Evolutionary conservation across 352 stramenopile genomes (phyloP).

Genomic region (Globisporangium polare): DNA sequence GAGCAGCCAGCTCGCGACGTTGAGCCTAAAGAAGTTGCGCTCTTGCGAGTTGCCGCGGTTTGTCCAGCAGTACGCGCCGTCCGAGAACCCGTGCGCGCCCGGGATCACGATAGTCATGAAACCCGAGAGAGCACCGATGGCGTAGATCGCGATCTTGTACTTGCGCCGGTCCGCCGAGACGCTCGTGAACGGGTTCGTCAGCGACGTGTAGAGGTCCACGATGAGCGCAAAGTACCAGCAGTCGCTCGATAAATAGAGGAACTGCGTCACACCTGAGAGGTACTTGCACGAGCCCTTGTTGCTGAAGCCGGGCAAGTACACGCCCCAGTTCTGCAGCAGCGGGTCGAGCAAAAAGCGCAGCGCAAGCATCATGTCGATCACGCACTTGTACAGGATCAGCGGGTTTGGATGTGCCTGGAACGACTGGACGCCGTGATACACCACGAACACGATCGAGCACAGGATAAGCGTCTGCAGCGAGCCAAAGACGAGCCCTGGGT

Average conservation of each 20-base stretch:
- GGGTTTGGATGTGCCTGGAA: slow-evolving; percentile 80
- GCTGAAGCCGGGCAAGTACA: slow-evolving; percentile 26
- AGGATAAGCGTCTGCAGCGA: slow-evolving; percentile 71
- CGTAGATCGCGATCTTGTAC: slow-evolving; percentile 66
- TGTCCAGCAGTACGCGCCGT: slow-evolving; percentile 82
- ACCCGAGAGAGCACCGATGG: slow-evolving; percentile 30
- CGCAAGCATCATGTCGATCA: slow-evolving; percentile 68
- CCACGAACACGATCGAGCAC: slow-evolving; percentile 68
- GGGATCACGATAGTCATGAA: slow-evolving; percentile 35
- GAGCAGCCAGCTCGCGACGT: slow-evolving; percentile 65
- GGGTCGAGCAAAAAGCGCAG: slow-evolving; percentile 74
- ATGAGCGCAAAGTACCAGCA: slow-evolving; percentile 83
- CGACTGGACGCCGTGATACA: slow-evolving; percentile 71
- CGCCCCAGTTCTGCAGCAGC: slow-evolving; percentile 39
- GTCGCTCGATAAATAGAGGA: slow-evolving; percentile 74
- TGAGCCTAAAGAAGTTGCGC: slow-evolving; percentile 67
- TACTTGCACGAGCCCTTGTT: slow-evolving; percentile 39
- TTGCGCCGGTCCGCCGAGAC: slow-evolving; percentile 54
- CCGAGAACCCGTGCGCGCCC: slow-evolving; percentile 46
- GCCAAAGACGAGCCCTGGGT: slow-evolving; percentile 69
- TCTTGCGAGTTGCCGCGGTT: slow-evolving; percentile 40
- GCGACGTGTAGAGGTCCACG: slow-evolving; percentile 63
- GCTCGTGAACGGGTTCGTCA: slow-evolving; percentile 86
- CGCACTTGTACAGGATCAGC: slow-evolving; percentile 81
- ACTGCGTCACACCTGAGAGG: slow-evolving; percentile 72